These are phyloP conservation scores for Jacaranda mimosifolia DNA, from an alignment of 257 asterid species.

Conservation along the genomic window DNA sequence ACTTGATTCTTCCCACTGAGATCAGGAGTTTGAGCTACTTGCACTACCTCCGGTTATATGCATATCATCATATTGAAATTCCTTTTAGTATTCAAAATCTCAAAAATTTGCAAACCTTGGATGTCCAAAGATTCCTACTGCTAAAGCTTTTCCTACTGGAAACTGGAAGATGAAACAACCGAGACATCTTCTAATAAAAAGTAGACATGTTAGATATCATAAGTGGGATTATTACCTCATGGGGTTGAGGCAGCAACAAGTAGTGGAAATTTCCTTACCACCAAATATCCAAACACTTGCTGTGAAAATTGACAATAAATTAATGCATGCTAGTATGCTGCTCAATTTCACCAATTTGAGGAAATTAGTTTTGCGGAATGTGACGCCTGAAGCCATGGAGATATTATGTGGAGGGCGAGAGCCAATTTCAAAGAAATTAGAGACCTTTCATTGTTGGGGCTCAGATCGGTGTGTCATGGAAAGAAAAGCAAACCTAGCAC, in stretches of 20 bases:
- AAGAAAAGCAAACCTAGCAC: background rate
- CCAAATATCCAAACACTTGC: background rate
- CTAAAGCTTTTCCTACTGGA: background rate
- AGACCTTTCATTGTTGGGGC: background rate
- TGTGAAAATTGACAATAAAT: background rate
- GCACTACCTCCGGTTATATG: background rate
- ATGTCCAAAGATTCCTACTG: background rate
- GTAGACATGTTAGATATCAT: background rate
- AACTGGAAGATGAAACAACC: conserved; percentile 25
- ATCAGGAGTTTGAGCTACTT: conserved; percentile 24
- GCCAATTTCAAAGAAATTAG: background rate
- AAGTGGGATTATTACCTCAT: background rate
- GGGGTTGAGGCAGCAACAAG: background rate
- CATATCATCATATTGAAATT: background rate
- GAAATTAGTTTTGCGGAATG: background rate
- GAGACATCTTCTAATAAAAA: background rate
- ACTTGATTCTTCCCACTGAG: background rate
- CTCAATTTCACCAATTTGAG: background rate
- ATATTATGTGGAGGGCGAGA: background rate
- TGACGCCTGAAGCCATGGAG: background rate
- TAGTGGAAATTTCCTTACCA: background rate
- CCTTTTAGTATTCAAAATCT: conserved; percentile 4
- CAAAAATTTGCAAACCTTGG: conserved; percentile 28
- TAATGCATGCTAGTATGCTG: background rate
- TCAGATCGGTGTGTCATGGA: background rate